phyloP scores from a whole-genome alignment of 768 basidiomycete species.

The Boletales sp. region DNA sequence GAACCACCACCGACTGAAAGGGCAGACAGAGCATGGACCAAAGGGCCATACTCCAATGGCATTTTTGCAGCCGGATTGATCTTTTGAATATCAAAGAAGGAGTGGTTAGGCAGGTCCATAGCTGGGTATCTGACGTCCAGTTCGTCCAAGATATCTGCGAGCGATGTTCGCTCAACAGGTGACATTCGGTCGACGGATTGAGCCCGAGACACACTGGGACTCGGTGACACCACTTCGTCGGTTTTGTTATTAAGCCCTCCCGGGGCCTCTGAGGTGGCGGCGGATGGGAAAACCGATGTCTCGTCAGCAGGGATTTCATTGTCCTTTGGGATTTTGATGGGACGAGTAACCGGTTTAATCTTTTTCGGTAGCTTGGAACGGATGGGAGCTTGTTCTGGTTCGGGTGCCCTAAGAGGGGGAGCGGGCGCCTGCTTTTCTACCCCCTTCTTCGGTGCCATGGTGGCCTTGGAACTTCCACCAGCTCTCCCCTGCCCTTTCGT shows the following conservation, averaged over 20 bases:
- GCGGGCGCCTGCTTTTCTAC: slow-evolving; percentile 18
- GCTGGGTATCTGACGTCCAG: slow-evolving; percentile 57
- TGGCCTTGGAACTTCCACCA: slow-evolving; percentile 23
- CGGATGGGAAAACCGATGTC: slow-evolving; percentile 40
- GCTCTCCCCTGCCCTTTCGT: slow-evolving; percentile 25
- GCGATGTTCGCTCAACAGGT: slow-evolving; percentile 44
- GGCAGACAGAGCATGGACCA: slow-evolving; percentile 83
- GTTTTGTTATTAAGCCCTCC: slow-evolving; percentile 33
- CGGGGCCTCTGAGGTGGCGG: slow-evolving; percentile 47
- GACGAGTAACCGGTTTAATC: slow-evolving; percentile 61
- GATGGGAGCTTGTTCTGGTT: slow-evolving; percentile 63
- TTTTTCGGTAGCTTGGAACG: slow-evolving; percentile 85
- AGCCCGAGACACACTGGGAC: slow-evolving; percentile 55
- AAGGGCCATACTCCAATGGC: slow-evolving; percentile 79
- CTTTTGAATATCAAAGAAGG: slow-evolving; percentile 71
- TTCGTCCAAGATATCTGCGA: slow-evolving; percentile 66
- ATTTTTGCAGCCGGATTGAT: slow-evolving; percentile 75
- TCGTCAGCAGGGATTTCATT: slow-evolving; percentile 44
- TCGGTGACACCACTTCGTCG: slow-evolving; percentile 38
- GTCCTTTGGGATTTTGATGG: slow-evolving; percentile 58
- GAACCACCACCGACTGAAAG: slow-evolving; percentile 83
- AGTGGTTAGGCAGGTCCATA: slow-evolving; percentile 64
- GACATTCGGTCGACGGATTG: slow-evolving; percentile 53
- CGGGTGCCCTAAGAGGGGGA: slow-evolving; percentile 19
- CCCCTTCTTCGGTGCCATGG: slow-evolving; percentile 14